These are phyloP conservation scores for Paspalum vaginatum DNA, from an alignment of 176 grass and related monocot species.

Conservation along the genomic window DNA sequence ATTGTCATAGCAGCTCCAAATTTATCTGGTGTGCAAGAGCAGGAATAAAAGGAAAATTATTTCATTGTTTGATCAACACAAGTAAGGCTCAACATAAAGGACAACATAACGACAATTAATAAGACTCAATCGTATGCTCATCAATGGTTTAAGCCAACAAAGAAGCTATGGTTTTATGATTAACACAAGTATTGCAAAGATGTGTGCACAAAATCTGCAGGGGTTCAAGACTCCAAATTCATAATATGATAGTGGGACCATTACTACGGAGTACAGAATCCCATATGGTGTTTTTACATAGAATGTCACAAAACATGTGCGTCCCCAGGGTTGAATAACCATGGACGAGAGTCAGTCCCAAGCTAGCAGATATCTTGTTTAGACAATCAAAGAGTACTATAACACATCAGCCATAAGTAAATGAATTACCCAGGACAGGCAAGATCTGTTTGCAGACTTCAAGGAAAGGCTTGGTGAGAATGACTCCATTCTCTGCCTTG, in stretches of 20 bases:
- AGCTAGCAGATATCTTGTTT: neutral
- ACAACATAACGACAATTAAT: slow-evolving; percentile 6
- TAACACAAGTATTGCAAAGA: slow-evolving; percentile 19
- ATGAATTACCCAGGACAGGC: slow-evolving; percentile 72
- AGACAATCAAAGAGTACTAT: neutral
- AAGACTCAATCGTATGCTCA: neutral
- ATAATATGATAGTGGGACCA: neutral
- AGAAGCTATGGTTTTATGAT: neutral
- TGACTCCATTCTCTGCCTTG: slow-evolving; percentile 70
- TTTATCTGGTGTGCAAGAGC: slow-evolving; percentile 63
- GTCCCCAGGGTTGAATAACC: neutral
- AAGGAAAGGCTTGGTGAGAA: slow-evolving; percentile 93
- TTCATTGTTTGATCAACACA: slow-evolving; percentile 19
- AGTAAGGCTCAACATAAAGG: neutral
- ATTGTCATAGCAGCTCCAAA: slow-evolving; percentile 96
- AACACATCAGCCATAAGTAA: neutral
- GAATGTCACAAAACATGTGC: neutral
- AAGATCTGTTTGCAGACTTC: slow-evolving; percentile 96
- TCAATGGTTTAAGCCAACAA: slow-evolving; percentile 12
- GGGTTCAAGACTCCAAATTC: neutral
- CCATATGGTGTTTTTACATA: neutral
- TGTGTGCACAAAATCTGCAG: neutral
- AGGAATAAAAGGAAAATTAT: slow-evolving; percentile 16
- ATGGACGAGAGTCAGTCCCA: neutral
- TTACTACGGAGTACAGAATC: neutral